phyloP scores from a whole-genome alignment of 176 grass and related monocot genomes.

The Aegilops speltoides region DNA sequence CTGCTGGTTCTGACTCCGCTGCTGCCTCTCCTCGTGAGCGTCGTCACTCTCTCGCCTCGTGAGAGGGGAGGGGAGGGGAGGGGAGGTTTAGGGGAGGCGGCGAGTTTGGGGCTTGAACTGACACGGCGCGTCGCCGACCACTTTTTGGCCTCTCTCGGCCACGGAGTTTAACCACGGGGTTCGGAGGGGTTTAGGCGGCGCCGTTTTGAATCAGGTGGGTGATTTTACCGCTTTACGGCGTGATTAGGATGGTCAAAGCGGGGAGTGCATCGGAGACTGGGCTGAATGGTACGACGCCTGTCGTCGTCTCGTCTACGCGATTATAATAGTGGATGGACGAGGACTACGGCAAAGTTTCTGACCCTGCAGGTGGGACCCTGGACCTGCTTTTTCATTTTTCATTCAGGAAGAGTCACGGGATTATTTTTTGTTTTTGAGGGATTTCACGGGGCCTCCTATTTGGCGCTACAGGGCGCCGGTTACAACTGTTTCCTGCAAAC shows the following conservation, averaged over 20 bases:
- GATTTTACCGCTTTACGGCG: background rate
- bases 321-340: background rate
- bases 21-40: background rate
- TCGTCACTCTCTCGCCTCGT: background rate
- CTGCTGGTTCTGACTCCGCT: constrained; percentile 2
- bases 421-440: no score
- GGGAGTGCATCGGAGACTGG: background rate
- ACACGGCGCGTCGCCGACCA: constrained; percentile 9
- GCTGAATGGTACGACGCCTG: background rate
- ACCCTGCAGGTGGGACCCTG: no score
- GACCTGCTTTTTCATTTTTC: background rate
- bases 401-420: no score
- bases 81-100: background rate
- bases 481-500: no score
- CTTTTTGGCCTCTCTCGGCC: background rate
- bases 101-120: background rate
- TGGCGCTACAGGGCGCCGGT: no score
- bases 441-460: no score
- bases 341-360: background rate
- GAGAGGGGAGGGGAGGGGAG: background rate
- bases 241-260: constrained; percentile 31
- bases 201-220: background rate
- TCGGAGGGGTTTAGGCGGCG: constrained; percentile 30
- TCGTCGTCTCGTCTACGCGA: background rate
- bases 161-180: background rate